Conservation (phyloP, 1,139 yeast species). For the Meyerozyma elateridarum region DNA sequence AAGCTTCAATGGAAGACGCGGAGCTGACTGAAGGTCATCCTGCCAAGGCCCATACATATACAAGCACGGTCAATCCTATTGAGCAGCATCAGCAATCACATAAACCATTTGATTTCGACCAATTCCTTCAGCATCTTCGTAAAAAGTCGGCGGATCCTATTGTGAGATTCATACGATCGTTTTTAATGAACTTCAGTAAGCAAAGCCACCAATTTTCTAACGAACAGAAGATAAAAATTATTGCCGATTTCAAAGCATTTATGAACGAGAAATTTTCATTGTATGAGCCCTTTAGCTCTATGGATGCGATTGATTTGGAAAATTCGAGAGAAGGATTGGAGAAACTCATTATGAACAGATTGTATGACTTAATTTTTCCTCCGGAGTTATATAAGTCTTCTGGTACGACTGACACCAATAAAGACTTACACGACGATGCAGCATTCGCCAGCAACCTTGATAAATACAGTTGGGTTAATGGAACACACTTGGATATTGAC, state of each 20-base stretch:
- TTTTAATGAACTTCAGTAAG: conserved; percentile 68
- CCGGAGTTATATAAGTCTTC: conserved; percentile 54
- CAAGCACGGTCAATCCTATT: conserved; percentile 17
- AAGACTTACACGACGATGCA: conserved; percentile 62
- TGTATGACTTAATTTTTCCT: conserved; percentile 75
- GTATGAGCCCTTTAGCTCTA: conserved; percentile 70
- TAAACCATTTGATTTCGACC: conserved; percentile 52
- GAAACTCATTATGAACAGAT: conserved; percentile 82
- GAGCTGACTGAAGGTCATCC: conserved; percentile 8
- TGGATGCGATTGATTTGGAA: conserved; percentile 54
- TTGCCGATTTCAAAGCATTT: conserved; percentile 68
- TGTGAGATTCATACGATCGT: conserved; percentile 77
- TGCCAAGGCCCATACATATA: conserved; percentile 2
- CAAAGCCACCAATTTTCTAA: conserved; percentile 61
- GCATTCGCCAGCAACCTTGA: conserved; percentile 52
- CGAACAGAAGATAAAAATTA: conserved; percentile 71
- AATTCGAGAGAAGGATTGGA: conserved; percentile 91
- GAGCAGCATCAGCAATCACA: conserved; percentile 40
- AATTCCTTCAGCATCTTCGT: conserved; percentile 67
- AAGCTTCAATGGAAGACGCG: conserved; percentile 15
- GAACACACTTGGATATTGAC: conserved; percentile 76
- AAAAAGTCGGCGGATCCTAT: conserved; percentile 82
- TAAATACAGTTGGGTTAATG: conserved; percentile 70
- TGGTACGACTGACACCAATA: conserved; percentile 29
- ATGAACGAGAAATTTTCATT: conserved; percentile 60